Evolutionary conservation across 805 yeast genomes (phyloP), one percentile per base, ranked within the genome.

Genomic region (Lipomyces sp.): DNA sequence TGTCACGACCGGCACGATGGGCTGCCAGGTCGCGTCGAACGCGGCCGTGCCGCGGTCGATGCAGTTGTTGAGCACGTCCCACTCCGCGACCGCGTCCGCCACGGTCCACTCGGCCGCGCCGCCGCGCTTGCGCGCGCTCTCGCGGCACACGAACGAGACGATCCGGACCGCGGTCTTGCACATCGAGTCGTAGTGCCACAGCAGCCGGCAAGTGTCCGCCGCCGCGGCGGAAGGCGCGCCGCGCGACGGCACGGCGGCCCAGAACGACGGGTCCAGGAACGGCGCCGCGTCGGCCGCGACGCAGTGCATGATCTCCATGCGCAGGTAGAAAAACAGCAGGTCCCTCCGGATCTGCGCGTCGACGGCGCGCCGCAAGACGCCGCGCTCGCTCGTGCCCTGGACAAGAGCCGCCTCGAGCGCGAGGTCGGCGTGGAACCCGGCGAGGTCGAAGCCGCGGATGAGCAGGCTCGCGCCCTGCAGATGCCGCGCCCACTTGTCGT

Each of bases 401-500:
- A 33, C 44, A 3, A 14, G 34, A 18, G 19, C 28, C 1, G 39
- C 39, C 6, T 41, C 31, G 10, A 41, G 36, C 16, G 36, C 19
- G 16, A 49, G 42, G 19, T 51, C 44, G 4, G 35, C 45, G 16
- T 14, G 11, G 14, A 51, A 29, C 18, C 33, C 39, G 19, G 24
- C 28, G 5, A 43, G 34, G 40, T 45, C 55, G 33, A 45, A 46
- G 26, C 28, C 34, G n/a, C 18, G 43, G 35, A 47, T 26, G 28
- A 51, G 7, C 21, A 43, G n/a, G 19, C 43, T 39, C 19, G 56
- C 56, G 28, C 52, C 56, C 33, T 16, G 21, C 11, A 51, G 21
- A 40, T 51, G 56, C 11, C 56, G 43, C 10, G 48, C 49, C 56
- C 56, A 47, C 26, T 43, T 51, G 18, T 47, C 52, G 31, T 51